Evolutionary conservation across 202 grass and related monocot genomes (phyloP).

Genomic region (Setaria italica): DNA sequence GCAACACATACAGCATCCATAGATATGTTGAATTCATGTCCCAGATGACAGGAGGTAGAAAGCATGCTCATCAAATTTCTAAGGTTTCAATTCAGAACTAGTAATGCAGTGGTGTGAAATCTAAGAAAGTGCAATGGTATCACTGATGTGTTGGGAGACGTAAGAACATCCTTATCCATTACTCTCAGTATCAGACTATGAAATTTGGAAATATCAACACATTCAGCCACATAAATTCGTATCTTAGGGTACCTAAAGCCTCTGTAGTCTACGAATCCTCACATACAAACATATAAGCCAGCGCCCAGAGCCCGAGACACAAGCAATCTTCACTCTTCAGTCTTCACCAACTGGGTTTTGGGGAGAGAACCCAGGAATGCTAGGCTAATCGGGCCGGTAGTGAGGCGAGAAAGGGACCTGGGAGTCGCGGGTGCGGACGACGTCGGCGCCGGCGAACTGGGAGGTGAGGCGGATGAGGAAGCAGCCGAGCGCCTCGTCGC

Average conservation of each 20-base stretch:
- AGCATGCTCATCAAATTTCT: neutral
- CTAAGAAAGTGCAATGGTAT: neutral
- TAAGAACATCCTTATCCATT: neutral
- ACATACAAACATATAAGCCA: neutral
- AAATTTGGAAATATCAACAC: neutral
- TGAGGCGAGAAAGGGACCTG: slow-evolving; percentile 46
- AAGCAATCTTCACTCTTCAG: no score
- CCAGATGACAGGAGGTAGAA: neutral
- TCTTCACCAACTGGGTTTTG: neutral
- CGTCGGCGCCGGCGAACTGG: slow-evolving; percentile 79
- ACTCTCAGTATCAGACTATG: neutral
- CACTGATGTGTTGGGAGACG: neutral
- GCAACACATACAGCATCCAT: neutral
- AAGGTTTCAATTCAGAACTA: slow-evolving; percentile 9
- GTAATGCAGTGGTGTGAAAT: neutral
- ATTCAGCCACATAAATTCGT: neutral
- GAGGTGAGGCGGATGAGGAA: slow-evolving; percentile 91
- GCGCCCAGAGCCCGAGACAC: neutral
- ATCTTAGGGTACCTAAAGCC: neutral
- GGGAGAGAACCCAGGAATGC: neutral
- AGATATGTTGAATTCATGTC: neutral
- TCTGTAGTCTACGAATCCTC: neutral
- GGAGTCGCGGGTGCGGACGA: slow-evolving; percentile 79
- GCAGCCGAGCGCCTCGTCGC: slow-evolving; percentile 93
- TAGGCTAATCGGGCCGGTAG: neutral